Evolutionary conservation across 2,329 filamentous ascomycete genomes (phyloP), one percentile per base, ranked within the genome.

Genomic region (Penicillium sp.): DNA sequence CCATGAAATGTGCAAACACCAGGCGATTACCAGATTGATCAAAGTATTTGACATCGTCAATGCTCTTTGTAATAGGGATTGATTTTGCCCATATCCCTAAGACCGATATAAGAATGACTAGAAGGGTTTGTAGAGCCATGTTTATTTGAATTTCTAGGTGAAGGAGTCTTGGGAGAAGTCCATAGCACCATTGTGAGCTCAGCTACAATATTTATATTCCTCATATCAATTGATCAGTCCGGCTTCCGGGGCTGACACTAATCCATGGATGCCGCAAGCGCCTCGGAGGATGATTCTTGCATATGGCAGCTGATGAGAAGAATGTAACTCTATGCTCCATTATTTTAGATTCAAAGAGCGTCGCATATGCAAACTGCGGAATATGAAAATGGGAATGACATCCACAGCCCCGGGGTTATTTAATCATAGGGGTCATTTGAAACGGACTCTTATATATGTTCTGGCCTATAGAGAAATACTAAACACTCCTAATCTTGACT

Each of bases 1-100:
- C 75, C 73, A 78, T 78, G 59, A 78, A 78, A 62, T 78, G 75
- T 27, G 70, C 73, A 53, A 78, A 78, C 16, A 79, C 76, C 9
- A 79, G 67, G 19, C 63, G 62, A 21, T 72, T 55, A 1, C 47
- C 33, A 2, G 50, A 11, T n/a, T 60, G 54, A n/a, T 42, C 5
- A 14, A 6, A 14, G 14, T 6, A 23, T 27, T 58, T 50, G 19
- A 4, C 29, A 14, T 10, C 29, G 25, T 23, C 21, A 11, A 19
- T 23, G 3, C 49, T 29, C 9, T 19, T 25, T 10, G 19, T 14
- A 0, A 13, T 14, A 26, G 62, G 56, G 4, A 59, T 6, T 3
- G 46, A 54, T 3, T 46, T 37, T 8, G 35, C 56, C 19, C 61
- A 8, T 21, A 54, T 33, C 2, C 37, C 44, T 21, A 58, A n/a